phyloP scores from a whole-genome alignment of 106 monocot genomes.

The Dendrobium chrysotoxum region DNA sequence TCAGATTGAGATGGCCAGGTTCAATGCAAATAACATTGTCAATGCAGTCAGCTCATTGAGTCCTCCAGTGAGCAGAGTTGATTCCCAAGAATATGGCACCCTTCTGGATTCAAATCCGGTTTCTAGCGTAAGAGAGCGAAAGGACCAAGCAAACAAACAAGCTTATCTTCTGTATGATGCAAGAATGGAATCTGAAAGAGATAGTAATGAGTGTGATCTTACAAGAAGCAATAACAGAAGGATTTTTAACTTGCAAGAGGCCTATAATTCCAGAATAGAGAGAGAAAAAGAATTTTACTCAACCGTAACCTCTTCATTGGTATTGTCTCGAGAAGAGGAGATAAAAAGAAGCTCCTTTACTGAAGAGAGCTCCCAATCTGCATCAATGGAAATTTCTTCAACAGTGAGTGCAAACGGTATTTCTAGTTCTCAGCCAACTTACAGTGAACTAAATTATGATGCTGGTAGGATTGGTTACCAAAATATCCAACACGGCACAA shows the following conservation, averaged over 20 bases:
- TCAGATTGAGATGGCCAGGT: neutral
- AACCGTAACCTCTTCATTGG: neutral
- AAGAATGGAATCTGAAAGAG: slow-evolving; percentile 5
- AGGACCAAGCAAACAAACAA: neutral
- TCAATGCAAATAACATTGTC: slow-evolving; percentile 2
- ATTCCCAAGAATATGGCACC: neutral
- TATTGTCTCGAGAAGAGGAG: neutral
- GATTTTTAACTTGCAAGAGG: slow-evolving; percentile 8
- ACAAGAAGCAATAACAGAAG: slow-evolving; percentile 7
- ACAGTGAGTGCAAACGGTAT: neutral
- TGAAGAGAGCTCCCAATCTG: slow-evolving; percentile 4
- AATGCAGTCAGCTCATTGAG: neutral
- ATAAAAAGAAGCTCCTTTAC: neutral
- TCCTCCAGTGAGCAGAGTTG: slow-evolving; percentile 1
- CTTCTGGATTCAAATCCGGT: slow-evolving; percentile 1
- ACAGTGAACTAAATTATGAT: slow-evolving; percentile 1
- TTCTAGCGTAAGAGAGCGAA: neutral
- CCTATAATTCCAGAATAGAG: slow-evolving; percentile 8
- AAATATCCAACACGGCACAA: neutral
- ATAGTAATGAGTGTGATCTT: neutral
- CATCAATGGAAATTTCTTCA: neutral
- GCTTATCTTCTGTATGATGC: neutral
- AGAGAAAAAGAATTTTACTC: slow-evolving; percentile 12
- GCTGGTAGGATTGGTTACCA: neutral
- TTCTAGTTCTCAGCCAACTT: neutral